These are phyloP conservation scores for Chrysosphaeria jannelii DNA, from an alignment of 2,329 filamentous ascomycete genomes.

Conservation along the genomic window DNA sequence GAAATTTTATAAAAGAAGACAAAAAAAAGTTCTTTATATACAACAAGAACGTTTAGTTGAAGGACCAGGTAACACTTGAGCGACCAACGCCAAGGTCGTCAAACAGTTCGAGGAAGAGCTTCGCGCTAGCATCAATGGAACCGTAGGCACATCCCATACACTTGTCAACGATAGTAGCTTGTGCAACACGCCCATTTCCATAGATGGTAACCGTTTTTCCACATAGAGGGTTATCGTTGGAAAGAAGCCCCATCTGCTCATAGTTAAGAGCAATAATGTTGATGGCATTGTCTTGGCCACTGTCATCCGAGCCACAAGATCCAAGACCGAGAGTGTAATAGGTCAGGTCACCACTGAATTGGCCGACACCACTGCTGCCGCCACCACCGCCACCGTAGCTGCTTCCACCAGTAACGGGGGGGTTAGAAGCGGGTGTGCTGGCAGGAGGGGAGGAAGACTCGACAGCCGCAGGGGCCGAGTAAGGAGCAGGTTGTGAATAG, in stretches of 20 bases:
- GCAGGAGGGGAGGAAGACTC: not conserved
- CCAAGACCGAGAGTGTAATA: constrained; percentile 42
- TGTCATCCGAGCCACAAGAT: constrained; percentile 33
- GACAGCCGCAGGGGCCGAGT: not conserved
- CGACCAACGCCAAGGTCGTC: constrained; percentile 10
- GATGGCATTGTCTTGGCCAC: constrained; percentile 19
- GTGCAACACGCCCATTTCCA: constrained; percentile 20
- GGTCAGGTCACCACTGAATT: constrained; percentile 34
- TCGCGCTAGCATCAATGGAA: constrained; percentile 20
- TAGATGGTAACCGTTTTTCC: constrained; percentile 34
- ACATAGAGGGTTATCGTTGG: constrained; percentile 42
- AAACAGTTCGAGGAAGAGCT: constrained; percentile 19
- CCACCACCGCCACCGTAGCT: not conserved
- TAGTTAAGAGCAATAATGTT: constrained; percentile 40
- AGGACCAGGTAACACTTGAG: constrained; percentile 7
- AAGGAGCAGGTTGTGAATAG: not conserved
- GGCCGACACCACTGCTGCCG: constrained; percentile 4
- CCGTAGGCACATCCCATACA: constrained; percentile 32
- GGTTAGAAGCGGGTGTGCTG: not conserved
- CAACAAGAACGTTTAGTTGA: no score
- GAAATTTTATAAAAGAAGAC: no score
- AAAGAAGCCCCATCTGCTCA: constrained; percentile 27
- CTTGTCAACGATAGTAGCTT: constrained; percentile 38
- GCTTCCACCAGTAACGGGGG: not conserved
- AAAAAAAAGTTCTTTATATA: no score